These are phyloP conservation scores for Hyphodiscus hymeniophilus DNA, from an alignment of 495 filamentous ascomycete genomes.

Conservation along the genomic window DNA sequence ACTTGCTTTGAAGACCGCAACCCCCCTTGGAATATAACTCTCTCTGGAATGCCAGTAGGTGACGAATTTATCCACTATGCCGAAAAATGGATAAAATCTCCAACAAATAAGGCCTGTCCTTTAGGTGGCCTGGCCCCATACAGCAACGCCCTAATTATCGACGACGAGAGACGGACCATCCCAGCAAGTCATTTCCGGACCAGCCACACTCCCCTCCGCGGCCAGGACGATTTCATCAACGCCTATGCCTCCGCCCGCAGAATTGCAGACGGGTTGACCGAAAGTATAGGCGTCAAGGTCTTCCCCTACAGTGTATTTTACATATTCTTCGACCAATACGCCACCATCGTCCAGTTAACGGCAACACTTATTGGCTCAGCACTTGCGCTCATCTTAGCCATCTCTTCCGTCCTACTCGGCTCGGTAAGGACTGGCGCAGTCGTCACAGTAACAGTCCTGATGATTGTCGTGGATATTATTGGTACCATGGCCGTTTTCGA, in stretches of 20 bases:
- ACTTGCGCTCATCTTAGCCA: constrained; percentile 69
- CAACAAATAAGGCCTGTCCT: constrained; percentile 75
- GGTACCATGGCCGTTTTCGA: constrained; percentile 84
- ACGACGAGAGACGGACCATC: constrained; percentile 53
- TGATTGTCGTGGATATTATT: constrained; percentile 92
- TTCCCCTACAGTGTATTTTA: constrained; percentile 97
- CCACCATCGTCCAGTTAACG: constrained; percentile 71
- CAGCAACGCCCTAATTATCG: constrained; percentile 74
- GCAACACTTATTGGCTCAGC: constrained; percentile 73
- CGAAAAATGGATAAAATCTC: constrained; percentile 69
- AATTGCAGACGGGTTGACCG: constrained; percentile 66
- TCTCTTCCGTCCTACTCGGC: constrained; percentile 73
- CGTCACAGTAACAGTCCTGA: constrained; percentile 75
- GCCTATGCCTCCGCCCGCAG: constrained; percentile 85
- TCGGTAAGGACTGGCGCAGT: constrained; percentile 75
- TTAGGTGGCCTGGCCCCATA: constrained; percentile 85
- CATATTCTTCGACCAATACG: constrained; percentile 98
- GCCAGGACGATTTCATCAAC: constrained; percentile 88
- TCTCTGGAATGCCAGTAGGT: constrained; percentile 87
- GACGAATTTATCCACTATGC: constrained; percentile 81
- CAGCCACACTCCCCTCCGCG: constrained; percentile 73
- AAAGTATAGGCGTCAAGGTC: constrained; percentile 60
- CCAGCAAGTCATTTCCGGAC: constrained; percentile 86
- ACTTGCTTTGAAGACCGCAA: constrained; percentile 70
- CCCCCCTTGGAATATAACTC: constrained; percentile 78